phyloP scores from a whole-genome alignment of 2,329 filamentous ascomycete genomes.

The Colletotrichum plurivorum region DNA sequence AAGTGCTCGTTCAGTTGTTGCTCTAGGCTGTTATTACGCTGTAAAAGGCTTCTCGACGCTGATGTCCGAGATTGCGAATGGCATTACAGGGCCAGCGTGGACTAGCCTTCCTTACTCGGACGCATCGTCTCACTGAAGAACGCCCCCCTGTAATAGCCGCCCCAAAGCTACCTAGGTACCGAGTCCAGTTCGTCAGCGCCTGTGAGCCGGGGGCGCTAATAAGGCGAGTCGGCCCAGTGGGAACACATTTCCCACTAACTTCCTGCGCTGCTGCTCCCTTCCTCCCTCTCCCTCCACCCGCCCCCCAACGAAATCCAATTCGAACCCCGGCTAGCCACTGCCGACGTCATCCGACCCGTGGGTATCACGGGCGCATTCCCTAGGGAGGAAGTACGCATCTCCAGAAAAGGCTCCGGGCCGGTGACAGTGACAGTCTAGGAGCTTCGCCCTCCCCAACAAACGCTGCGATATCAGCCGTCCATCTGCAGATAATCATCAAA shows the following conservation, averaged over 20 bases:
- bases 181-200: too few species aligned
- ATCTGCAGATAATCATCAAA: neutral
- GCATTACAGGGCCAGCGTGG: too few species aligned
- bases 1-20: too few species aligned
- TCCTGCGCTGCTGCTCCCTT: neutral
- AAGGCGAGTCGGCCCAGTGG: slow-evolving; percentile 32
- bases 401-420: slow-evolving; percentile 19
- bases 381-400: slow-evolving; percentile 25
- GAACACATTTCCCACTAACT: slow-evolving; percentile 7
- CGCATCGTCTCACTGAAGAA: slow-evolving; percentile 35
- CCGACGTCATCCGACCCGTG: slow-evolving; percentile 40
- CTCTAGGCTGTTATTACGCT: too few species aligned
- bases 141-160: neutral
- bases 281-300: neutral
- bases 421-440: neutral
- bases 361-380: slow-evolving; percentile 40
- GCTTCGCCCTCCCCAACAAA: neutral
- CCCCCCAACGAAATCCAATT: slow-evolving; percentile 39
- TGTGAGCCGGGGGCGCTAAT: neutral
- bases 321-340: slow-evolving; percentile 3
- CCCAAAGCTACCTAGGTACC: too few species aligned
- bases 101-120: slow-evolving; percentile 12
- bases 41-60: too few species aligned
- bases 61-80: too few species aligned
- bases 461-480: neutral